Evolutionary conservation across 2,329 filamentous ascomycete species (phyloP).

Genomic region (Dryadomyces quercivorus): DNA sequence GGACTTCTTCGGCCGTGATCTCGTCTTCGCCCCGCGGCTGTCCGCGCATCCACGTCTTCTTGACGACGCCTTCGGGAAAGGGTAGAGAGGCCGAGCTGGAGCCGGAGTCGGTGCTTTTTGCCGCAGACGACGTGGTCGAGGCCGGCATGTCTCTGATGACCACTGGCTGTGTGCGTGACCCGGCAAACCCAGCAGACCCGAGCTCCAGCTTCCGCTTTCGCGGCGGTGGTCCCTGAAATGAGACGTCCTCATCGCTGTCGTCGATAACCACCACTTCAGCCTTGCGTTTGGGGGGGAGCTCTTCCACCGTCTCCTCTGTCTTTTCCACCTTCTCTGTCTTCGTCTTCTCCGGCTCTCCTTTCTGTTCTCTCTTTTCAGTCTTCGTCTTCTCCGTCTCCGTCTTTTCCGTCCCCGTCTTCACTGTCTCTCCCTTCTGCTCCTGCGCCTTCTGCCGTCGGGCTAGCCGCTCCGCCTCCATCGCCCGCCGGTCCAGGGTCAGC

Average conservation of each 20-base stretch:
- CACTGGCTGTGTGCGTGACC: neutral
- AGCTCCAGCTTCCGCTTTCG: neutral
- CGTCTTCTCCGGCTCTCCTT: neutral
- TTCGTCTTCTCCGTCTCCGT: neutral
- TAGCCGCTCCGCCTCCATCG: constrained; percentile 77
- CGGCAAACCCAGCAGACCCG: no score
- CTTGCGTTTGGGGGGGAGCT: constrained; percentile 25
- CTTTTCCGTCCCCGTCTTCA: neutral
- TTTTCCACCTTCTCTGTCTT: neutral
- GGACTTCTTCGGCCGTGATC: constrained; percentile 77
- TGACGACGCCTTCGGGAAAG: constrained; percentile 53
- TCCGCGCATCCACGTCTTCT: constrained; percentile 66
- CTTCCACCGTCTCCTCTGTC: neutral
- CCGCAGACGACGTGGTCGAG: neutral
- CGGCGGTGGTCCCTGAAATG: neutral
- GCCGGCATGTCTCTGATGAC: neutral
- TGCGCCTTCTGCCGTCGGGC: constrained; percentile 50
- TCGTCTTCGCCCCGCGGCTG: constrained; percentile 52
- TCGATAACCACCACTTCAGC: constrained; percentile 25
- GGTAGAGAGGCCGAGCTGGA: constrained; percentile 17
- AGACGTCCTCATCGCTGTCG: constrained; percentile 2
- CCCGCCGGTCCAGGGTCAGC: constrained; percentile 56
- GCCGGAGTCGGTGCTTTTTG: neutral
- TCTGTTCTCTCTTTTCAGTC: neutral
- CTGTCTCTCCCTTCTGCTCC: neutral